Percentiles rank a stretch among this genome's conserved stretches.
These are phyloP conservation scores for Lactarius hengduanensis DNA, from an alignment of 768 basidiomycete species.

Conservation along the genomic window DNA sequence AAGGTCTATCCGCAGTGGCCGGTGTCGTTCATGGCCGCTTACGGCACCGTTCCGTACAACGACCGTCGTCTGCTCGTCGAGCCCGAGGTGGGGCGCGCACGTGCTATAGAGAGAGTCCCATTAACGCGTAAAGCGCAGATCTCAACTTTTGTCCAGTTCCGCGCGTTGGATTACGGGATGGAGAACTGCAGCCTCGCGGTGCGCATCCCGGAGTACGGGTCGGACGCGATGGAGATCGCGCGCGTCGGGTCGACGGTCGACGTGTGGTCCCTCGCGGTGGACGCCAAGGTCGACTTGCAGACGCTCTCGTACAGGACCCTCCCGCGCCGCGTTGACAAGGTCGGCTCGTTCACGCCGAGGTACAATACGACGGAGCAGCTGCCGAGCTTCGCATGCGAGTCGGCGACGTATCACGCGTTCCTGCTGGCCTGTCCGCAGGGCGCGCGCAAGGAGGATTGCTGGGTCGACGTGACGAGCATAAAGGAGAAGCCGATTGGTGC, in stretches of 20 bases:
- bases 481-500: constrained; percentile 7
- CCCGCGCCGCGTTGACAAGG: constrained; percentile 1
- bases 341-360: constrained; percentile 9
- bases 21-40: constrained; percentile 14
- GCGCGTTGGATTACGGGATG: constrained; percentile 14
- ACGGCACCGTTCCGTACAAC: constrained; percentile 6
- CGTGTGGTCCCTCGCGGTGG: constrained; percentile 4
- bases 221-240: constrained; percentile 7
- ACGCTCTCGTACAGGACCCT: background rate
- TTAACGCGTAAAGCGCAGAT: background rate
- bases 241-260: constrained; percentile 5
- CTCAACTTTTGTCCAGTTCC: constrained; percentile 19
- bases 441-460: constrained; percentile 10
- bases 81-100: background rate
- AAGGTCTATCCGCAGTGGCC: constrained; percentile 23
- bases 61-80: constrained; percentile 17
- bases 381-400: constrained; percentile 7
- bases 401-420: constrained; percentile 11
- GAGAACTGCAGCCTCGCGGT: constrained; percentile 14
- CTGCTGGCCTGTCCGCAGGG: constrained; percentile 5
- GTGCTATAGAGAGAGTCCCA: no score
- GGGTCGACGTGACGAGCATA: constrained; percentile 5
- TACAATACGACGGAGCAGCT: constrained; percentile 4
- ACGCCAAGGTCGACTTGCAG: constrained; percentile 2
- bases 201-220: background rate